Evolutionary conservation across 1,139 yeast genomes (phyloP).

Genomic region (Yamadazyma trypodendri): DNA sequence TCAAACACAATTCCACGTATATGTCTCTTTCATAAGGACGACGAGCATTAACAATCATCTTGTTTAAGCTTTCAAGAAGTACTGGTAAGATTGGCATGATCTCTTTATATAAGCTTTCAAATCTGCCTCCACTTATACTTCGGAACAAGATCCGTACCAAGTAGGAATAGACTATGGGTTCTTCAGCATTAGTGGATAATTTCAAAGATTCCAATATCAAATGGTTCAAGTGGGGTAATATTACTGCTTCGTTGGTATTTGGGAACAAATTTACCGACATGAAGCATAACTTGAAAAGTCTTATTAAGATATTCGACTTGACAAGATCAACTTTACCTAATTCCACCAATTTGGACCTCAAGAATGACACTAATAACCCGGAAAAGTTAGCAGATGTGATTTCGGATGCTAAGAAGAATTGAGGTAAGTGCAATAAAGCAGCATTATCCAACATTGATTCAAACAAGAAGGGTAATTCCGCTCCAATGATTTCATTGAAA

Average conservation of each 20-base stretch:
- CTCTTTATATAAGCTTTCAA: constrained; percentile 87
- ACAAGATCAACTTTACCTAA: constrained; percentile 79
- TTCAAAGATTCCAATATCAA: constrained; percentile 79
- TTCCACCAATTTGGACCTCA: constrained; percentile 70
- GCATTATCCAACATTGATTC: constrained; percentile 82
- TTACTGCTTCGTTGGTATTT: constrained; percentile 77
- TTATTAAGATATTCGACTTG: constrained; percentile 76
- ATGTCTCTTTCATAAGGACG: constrained; percentile 90
- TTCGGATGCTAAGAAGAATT: constrained; percentile 90
- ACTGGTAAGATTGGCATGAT: constrained; percentile 89
- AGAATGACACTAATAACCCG: constrained; percentile 76
- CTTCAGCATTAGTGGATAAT: constrained; percentile 83
- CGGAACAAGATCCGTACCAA: constrained; percentile 86
- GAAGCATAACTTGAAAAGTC: constrained; percentile 87
- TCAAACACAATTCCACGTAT: constrained; percentile 89
- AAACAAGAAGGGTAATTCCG: constrained; percentile 76
- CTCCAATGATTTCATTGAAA: constrained; percentile 85
- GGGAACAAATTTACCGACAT: constrained; percentile 96
- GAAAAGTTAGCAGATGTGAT: constrained; percentile 91
- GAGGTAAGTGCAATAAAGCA: constrained; percentile 87
- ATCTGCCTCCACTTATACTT: constrained; percentile 94
- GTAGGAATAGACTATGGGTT: constrained; percentile 87
- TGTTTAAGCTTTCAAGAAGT: constrained; percentile 78
- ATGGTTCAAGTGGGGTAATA: constrained; percentile 82
- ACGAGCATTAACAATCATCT: constrained; percentile 78